Evolutionary conservation across 495 filamentous ascomycete species (phyloP), one percentile per base, ranked within the genome.

Genomic region (Penicillium samsonianum): DNA sequence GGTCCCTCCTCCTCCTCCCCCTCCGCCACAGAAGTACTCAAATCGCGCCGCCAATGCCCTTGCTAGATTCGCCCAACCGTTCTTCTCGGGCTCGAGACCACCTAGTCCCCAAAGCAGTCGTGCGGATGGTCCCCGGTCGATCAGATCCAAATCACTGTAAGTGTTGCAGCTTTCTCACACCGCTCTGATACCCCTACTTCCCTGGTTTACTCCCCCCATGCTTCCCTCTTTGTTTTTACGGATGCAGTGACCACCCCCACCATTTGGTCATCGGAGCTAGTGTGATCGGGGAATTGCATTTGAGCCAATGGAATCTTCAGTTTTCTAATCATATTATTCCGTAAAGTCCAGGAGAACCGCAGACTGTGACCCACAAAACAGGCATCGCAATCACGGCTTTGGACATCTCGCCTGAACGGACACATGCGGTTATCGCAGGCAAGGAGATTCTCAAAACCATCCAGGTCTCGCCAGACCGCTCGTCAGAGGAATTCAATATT

Each of bases 371-470:
- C 47, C 88, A 93, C 71, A 78, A 81, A 43, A 91, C 90, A 23
- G 83, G 87, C 42, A 82, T 86, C 22, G 84, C 90, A 17, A 89
- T 96, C 55, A 71, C 82, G 35, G 85, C 87, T 53, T 77, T 96
- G 61, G 92, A 93, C 70, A 84, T 87, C 54, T 94, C 91, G 20
- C 85, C 87, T 33, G 82, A 88, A 62, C 81, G 86, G 60, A 88
- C 85, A 47, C 84, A 87, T 70, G 92, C 88, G 42, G 82, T 96
- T 9, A 79, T 96, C 62, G 92, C 86, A 17, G 90, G 92, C 26
- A 84, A 87, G 57, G 87, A 95, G 61, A 85, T 95, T 44, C 83
- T 96, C 63, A 93, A 92, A 72, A 95, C 88, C 4, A 81, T 96
- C 57, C 82, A 78, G 38, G 80, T 96, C 42, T 83, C 87, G 52